Conservation (phyloP, 2,329 filamentous ascomycete species). For the Zymoseptoria crescenta region DNA sequence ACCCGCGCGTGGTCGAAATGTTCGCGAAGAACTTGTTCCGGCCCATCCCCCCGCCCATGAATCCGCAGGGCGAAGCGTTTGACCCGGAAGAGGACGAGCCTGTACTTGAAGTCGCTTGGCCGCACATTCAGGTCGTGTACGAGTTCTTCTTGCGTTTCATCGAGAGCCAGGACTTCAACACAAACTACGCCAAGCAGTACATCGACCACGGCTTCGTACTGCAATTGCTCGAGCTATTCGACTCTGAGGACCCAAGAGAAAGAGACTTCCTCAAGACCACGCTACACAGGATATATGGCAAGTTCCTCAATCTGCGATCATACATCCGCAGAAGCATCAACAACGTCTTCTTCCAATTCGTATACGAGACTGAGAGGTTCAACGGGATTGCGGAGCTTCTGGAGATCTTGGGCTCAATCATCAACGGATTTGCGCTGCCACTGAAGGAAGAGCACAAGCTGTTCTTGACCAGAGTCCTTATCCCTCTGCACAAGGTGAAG, state of each 20-base stretch:
- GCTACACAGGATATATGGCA: constrained; percentile 94
- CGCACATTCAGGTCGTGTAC: constrained; percentile 98
- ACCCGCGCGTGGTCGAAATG: constrained; percentile 97
- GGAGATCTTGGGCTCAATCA: constrained; percentile 95
- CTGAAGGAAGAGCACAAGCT: constrained; percentile 98
- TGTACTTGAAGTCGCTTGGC: constrained; percentile 96
- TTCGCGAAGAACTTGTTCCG: constrained; percentile 98
- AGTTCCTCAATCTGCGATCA: constrained; percentile 94
- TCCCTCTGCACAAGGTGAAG: constrained; percentile 96
- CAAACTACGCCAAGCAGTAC: constrained; percentile 97
- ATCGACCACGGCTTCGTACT: constrained; percentile 98
- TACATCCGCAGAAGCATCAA: constrained; percentile 98
- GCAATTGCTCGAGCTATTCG: constrained; percentile 90
- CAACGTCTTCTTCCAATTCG: constrained; percentile 99
- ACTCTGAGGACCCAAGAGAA: constrained; percentile 94
- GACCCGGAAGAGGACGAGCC: constrained; percentile 98
- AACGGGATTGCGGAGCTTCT: constrained; percentile 95
- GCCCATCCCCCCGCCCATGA: constrained; percentile 92
- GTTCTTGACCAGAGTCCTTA: constrained; percentile 84
- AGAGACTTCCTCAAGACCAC: constrained; percentile 98
- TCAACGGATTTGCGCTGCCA: constrained; percentile 94
- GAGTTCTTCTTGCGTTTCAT: constrained; percentile 99
- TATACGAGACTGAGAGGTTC: constrained; percentile 96
- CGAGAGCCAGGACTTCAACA: constrained; percentile 99
- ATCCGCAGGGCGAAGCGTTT: constrained; percentile 95